phyloP scores from a whole-genome alignment of 257 asterid genomes.

The Capsicum pubescens region DNA sequence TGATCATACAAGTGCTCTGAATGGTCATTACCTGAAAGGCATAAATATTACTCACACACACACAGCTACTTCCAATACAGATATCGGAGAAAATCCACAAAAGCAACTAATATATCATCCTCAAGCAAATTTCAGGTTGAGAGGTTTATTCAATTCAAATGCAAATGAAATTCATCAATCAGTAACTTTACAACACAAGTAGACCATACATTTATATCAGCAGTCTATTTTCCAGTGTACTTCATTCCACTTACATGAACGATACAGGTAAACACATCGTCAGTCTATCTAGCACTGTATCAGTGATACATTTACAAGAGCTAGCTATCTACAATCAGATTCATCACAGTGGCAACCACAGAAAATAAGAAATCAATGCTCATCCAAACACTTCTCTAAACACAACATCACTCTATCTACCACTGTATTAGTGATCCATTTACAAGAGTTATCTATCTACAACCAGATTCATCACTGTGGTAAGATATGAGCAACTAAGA shows the following conservation, averaged over 20 bases:
- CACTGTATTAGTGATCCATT: not conserved
- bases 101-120: constrained; percentile 17
- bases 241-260: constrained; percentile 23
- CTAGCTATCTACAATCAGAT: constrained; percentile 10
- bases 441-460: constrained; percentile 23
- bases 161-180: constrained; percentile 23
- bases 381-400: not conserved
- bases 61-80: constrained; percentile 11
- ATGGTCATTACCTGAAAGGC: constrained; percentile 54
- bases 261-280: not conserved
- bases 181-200: not conserved
- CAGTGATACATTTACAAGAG: not conserved
- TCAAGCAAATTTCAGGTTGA: constrained; percentile 14
- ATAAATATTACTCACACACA: constrained; percentile 20
- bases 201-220: constrained; percentile 24
- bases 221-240: constrained; percentile 9
- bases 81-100: not conserved
- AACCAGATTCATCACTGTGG: constrained; percentile 6
- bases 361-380: constrained; percentile 4
- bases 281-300: not conserved
- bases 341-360: constrained; percentile 1
- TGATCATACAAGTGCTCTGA: constrained; percentile 40
- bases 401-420: not conserved
- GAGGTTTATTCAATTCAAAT: constrained; percentile 23
- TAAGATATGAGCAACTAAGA: constrained; percentile 14